Evolutionary conservation across 805 yeast species (phyloP), one percentile per base, ranked within the genome.

Genomic region (Peterozyma toletana): DNA sequence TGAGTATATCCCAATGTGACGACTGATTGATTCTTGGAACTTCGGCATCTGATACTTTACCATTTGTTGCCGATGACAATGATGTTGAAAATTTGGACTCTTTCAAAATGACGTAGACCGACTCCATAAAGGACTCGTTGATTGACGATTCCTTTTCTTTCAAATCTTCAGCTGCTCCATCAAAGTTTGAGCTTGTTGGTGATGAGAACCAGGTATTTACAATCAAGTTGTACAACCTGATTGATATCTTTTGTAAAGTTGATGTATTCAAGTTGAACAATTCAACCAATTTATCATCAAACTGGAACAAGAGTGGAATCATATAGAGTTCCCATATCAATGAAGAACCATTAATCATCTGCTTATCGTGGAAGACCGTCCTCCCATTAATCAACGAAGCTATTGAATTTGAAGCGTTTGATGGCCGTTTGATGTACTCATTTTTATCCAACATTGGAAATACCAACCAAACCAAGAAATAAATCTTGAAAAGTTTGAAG

Each of bases 391-490:
- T 14, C 14, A 11, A 14, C 15, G 34, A 31, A 31, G 13, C 34
- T 4, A 14, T 14, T 13, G 9, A 16, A 13, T 33, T 18, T 27
- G 29, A 9, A n/a, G 30, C 31, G 9, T 14, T 31, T 5, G 13
- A 4, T 31, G 13, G 14, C 15, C 15, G 13, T 13, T 13, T 13
- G 13, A 13, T 31, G 14, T 54, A 48, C 11, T 51, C 45, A 3
- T 46, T 46, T 15, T 43, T 16, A 35, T 48, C 53, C 17, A 40
- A 40, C 33, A 53, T 49, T 15, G 53, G 44, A 18, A 70, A 55
- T 7, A 78, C 68, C 38, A 84, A 66, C 86, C 86, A 81, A 11
- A 72, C 55, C 17, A 73, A 64, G 37, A 75, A 55, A 29, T 64
- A 66, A 11, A 74, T 56, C 50, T 72, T 73, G 42, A 71, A 48